phyloP scores from a whole-genome alignment of 768 basidiomycete genomes.

The Panaeolus cyanescens region DNA sequence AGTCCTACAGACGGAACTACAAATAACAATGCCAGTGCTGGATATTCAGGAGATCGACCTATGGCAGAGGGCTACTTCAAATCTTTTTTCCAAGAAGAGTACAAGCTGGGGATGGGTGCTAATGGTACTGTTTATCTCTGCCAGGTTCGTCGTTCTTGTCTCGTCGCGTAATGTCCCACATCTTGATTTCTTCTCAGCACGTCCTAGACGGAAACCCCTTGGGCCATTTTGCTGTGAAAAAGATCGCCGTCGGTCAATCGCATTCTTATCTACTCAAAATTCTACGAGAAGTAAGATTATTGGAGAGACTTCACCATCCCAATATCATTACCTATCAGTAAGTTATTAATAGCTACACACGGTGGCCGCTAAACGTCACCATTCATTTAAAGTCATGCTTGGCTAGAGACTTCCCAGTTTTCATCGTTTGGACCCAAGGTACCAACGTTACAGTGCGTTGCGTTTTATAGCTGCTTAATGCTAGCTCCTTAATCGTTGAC shows the following conservation, averaged over 20 bases:
- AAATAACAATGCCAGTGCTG: slow-evolving; percentile 17
- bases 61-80: slow-evolving; percentile 95
- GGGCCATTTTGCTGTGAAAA: slow-evolving; percentile 94
- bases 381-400: slow-evolving; percentile 61
- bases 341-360: slow-evolving; percentile 9
- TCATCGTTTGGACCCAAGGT: slow-evolving; percentile 88
- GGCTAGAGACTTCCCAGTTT: slow-evolving; percentile 87
- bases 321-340: slow-evolving; percentile 94
- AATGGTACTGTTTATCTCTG: slow-evolving; percentile 90
- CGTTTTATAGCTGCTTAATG: neutral
- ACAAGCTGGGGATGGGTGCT: slow-evolving; percentile 90
- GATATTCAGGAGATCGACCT: slow-evolving; percentile 60
- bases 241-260: slow-evolving; percentile 92
- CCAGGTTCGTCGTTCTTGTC: slow-evolving; percentile 49
- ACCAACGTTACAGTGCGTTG: slow-evolving; percentile 79
- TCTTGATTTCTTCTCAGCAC: slow-evolving; percentile 49
- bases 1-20: slow-evolving; percentile 10
- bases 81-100: slow-evolving; percentile 90
- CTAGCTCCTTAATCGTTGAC: neutral
- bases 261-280: slow-evolving; percentile 84
- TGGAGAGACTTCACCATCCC: slow-evolving; percentile 86
- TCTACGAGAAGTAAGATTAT: slow-evolving; percentile 80
- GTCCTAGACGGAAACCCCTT: slow-evolving; percentile 85
- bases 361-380: neutral
- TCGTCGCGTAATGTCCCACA: neutral